Conservation (phyloP, 257 asterid species). For the Solanum arcanum region DNA sequence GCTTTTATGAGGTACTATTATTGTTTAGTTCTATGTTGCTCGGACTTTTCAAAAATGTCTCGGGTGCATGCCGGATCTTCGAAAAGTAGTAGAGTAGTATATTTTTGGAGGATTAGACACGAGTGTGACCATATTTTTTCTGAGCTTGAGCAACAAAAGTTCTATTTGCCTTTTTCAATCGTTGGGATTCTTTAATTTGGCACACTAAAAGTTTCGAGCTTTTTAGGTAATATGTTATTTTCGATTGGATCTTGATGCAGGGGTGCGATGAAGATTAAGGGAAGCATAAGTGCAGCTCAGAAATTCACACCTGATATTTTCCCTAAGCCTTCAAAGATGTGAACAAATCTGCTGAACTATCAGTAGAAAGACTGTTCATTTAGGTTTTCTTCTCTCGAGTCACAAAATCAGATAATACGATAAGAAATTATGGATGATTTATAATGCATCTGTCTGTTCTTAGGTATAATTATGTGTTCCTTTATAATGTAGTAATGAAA, state of each 20-base stretch:
- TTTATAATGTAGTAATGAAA: not conserved
- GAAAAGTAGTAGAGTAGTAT: not conserved
- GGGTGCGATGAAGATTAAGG: conserved; percentile 87
- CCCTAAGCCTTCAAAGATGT: conserved; percentile 95
- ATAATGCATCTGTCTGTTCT: not conserved
- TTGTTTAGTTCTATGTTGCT: not conserved
- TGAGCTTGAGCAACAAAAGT: not conserved
- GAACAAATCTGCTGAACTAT: conserved; percentile 14
- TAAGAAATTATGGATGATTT: not conserved
- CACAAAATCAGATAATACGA: not conserved
- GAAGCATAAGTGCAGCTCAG: conserved; percentile 85
- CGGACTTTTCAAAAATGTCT: not conserved
- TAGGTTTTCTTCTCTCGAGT: not conserved
- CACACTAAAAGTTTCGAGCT: not conserved
- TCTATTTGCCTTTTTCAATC: not conserved
- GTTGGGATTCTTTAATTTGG: not conserved
- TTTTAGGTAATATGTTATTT: not conserved
- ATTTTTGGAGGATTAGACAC: not conserved
- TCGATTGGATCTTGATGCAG: conserved; percentile 17
- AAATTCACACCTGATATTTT: conserved; percentile 90
- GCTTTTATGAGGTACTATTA: conserved; percentile 48
- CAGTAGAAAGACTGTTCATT: not conserved
- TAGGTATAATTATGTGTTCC: not conserved
- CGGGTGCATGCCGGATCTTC: not conserved
- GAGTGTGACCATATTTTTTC: not conserved